Evolutionary conservation across 768 basidiomycete genomes (phyloP).

Genomic region (Coprinopsis marcescibilis): DNA sequence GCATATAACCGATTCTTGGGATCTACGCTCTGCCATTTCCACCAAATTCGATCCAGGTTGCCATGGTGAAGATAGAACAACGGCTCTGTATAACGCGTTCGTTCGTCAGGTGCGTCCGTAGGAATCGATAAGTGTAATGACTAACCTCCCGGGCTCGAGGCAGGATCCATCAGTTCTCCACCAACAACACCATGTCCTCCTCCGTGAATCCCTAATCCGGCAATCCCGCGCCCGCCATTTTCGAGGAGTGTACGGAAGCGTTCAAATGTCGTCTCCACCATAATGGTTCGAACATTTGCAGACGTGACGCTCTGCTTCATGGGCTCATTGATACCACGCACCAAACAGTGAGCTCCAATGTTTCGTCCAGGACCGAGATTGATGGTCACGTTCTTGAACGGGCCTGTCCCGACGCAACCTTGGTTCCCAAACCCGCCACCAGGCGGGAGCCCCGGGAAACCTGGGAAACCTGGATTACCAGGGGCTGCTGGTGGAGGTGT

Average conservation of each 20-base stretch:
- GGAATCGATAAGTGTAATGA: not conserved
- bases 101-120: not conserved
- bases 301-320: not conserved
- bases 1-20: not conserved
- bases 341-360: slow-evolving; percentile 4
- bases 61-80: slow-evolving; percentile 8
- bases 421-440: no score
- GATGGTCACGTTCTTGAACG: not conserved
- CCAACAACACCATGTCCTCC: slow-evolving; percentile 3
- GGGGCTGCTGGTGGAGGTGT: not conserved
- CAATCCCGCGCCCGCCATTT: not conserved
- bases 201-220: slow-evolving; percentile 5
- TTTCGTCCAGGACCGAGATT: slow-evolving; percentile 1
- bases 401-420: slow-evolving; percentile 8
- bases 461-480: not conserved
- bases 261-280: slow-evolving; percentile 5
- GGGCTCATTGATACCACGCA: not conserved
- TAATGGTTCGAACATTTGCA: not conserved
- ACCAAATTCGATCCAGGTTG: slow-evolving; percentile 7
- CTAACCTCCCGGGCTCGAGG: slow-evolving; percentile 5
- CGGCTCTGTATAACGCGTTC: not conserved
- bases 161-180: slow-evolving; percentile 4
- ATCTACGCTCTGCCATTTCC: slow-evolving; percentile 6
- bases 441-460: not conserved
- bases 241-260: slow-evolving; percentile 5